phyloP scores from a whole-genome alignment of 2,329 filamentous ascomycete species.

The Domatiomyces globalis region DNA sequence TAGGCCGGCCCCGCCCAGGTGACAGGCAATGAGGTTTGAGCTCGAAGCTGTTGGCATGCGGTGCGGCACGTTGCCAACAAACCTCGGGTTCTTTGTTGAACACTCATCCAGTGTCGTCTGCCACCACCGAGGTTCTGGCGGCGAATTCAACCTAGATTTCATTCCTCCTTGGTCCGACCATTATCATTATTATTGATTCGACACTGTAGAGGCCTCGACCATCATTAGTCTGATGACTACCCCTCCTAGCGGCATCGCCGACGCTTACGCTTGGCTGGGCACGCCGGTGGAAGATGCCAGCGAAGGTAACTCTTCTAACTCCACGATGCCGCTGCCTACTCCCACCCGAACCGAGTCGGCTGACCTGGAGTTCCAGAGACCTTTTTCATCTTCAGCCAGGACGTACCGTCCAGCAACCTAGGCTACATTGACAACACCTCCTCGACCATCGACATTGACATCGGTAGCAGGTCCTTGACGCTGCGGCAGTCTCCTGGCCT shows the following conservation, averaged over 20 bases:
- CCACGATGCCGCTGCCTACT: background rate
- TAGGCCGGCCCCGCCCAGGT: too few relatives aligned
- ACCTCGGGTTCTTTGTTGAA: too few relatives aligned
- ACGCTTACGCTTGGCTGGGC: constrained; percentile 12
- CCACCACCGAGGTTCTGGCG: too few relatives aligned
- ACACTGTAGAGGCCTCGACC: too few relatives aligned
- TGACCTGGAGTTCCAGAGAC: constrained; percentile 47
- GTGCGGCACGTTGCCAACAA: too few relatives aligned
- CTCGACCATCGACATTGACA: constrained; percentile 47
- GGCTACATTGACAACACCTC: constrained; percentile 71
- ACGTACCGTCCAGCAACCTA: constrained; percentile 59
- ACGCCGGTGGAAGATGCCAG: constrained; percentile 28
- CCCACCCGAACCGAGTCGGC: background rate
- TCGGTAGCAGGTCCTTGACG: constrained; percentile 55
- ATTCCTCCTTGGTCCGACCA: too few relatives aligned
- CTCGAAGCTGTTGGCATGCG: too few relatives aligned
- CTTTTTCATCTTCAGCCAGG: constrained; percentile 69
- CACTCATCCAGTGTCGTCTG: too few relatives aligned
- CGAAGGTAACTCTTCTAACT: constrained; percentile 37
- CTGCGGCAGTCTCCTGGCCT: constrained; percentile 75
- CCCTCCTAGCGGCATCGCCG: background rate
- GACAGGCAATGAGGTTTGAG: too few relatives aligned
- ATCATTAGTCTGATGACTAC: background rate
- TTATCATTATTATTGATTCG: too few relatives aligned
- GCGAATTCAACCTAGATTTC: too few relatives aligned